Evolutionary conservation across 108 stramenopile species (phyloP).

Genomic region (Discostella pseudostelligera): DNA sequence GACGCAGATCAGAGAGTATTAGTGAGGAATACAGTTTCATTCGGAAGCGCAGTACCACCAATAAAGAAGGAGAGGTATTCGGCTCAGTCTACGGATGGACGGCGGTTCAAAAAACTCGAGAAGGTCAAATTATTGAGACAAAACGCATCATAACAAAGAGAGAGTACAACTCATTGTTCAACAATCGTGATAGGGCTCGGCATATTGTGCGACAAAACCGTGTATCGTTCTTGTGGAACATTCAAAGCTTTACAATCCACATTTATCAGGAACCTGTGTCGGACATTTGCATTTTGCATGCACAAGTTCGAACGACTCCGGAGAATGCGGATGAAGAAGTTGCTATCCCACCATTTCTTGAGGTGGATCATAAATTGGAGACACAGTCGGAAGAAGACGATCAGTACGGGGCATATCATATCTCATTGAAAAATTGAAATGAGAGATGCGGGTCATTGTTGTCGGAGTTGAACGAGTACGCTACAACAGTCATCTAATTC

Average conservation of each 20-base stretch:
- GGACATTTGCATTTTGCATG: slow-evolving; percentile 79
- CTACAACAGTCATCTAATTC: too few species aligned
- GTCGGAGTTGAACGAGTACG: slow-evolving; percentile 15
- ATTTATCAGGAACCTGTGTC: slow-evolving; percentile 59
- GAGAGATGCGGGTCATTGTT: neutral
- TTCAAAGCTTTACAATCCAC: slow-evolving; percentile 74
- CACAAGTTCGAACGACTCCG: slow-evolving; percentile 45
- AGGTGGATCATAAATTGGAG: slow-evolving; percentile 52
- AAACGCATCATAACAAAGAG: slow-evolving; percentile 79
- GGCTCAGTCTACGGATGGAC: slow-evolving; percentile 76
- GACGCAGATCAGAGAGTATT: slow-evolving; percentile 26
- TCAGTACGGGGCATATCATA: slow-evolving; percentile 53
- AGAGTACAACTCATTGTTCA: slow-evolving; percentile 68
- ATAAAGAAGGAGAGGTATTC: slow-evolving; percentile 33
- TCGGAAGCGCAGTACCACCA: slow-evolving; percentile 61
- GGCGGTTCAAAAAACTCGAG: slow-evolving; percentile 50
- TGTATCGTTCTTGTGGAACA: slow-evolving; percentile 76
- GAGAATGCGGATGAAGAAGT: slow-evolving; percentile 48
- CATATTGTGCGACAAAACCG: slow-evolving; percentile 77
- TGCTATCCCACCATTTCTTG: slow-evolving; percentile 70
- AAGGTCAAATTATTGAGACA: slow-evolving; percentile 69
- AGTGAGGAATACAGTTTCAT: slow-evolving; percentile 74
- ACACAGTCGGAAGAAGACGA: slow-evolving; percentile 47
- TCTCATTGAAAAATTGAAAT: slow-evolving; percentile 37
- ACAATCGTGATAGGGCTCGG: slow-evolving; percentile 58